A percentile compares a stretch with the other conserved stretches of the same genome.
phyloP scores from a whole-genome alignment of 2,329 filamentous ascomycete genomes.

The Ascochyta lentis region DNA sequence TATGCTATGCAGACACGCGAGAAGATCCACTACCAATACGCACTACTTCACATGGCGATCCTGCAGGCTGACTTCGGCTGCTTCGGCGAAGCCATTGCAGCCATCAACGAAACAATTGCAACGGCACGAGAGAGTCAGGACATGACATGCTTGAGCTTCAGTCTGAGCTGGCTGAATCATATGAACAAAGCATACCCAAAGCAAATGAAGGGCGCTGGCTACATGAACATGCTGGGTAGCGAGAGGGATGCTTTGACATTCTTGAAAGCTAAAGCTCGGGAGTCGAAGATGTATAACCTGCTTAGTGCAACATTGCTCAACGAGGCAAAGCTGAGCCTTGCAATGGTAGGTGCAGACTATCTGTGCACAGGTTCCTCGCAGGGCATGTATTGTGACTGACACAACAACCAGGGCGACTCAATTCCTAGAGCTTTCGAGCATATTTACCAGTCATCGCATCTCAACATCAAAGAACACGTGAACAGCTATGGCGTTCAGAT shows the following conservation, averaged over 20 bases:
- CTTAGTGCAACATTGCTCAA: conserved; percentile 83
- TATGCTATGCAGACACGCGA: conserved; percentile 89
- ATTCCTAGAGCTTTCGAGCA: conserved; percentile 72
- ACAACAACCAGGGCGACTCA: conserved; percentile 58
- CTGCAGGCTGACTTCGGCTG: conserved; percentile 96
- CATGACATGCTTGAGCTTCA: conserved; percentile 90
- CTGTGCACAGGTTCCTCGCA: no score
- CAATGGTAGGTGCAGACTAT: conserved; percentile 65
- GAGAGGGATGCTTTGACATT: conserved; percentile 84
- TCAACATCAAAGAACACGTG: conserved; percentile 79
- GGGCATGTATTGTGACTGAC: conserved; percentile 6
- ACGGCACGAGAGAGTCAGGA: conserved; percentile 95
- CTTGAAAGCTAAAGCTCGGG: conserved; percentile 83
- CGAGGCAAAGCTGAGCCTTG: conserved; percentile 81
- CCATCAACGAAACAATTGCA: conserved; percentile 93
- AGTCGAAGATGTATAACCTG: conserved; percentile 83
- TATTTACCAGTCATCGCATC: conserved; percentile 80
- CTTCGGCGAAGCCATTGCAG: conserved; percentile 84
- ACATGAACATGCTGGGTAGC: conserved; percentile 75
- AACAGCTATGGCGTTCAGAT: conserved; percentile 77
- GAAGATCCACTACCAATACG: conserved; percentile 90
- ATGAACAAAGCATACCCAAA: conserved; percentile 86
- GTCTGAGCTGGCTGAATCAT: conserved; percentile 94
- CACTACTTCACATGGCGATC: conserved; percentile 89
- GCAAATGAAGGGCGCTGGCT: conserved; percentile 72